A percentile compares a stretch with the other conserved stretches of the same genome.
These are phyloP conservation scores for Pythium biforme DNA, from an alignment of 352 stramenopile species.

Conservation along the genomic window DNA sequence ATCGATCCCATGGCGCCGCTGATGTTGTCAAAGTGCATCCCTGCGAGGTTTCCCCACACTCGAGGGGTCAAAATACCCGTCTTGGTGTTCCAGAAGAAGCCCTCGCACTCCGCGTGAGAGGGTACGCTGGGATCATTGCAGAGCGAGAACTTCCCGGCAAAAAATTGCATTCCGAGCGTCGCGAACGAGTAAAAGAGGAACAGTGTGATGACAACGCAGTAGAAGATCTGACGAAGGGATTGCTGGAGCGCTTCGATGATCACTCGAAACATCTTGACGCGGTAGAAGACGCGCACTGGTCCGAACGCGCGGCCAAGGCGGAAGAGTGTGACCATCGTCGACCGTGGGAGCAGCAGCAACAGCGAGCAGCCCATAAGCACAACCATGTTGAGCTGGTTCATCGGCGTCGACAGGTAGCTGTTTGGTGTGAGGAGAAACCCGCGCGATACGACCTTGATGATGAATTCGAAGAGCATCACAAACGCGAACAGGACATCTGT, in stretches of 20 bases:
- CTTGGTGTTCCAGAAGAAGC: slow-evolving; percentile 60
- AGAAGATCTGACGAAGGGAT: slow-evolving; percentile 76
- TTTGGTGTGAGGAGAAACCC: slow-evolving; percentile 78
- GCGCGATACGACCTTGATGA: slow-evolving; percentile 76
- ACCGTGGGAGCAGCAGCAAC: slow-evolving; percentile 69
- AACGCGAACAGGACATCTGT: slow-evolving; percentile 70
- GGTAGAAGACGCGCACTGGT: slow-evolving; percentile 83
- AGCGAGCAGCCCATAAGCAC: slow-evolving; percentile 76
- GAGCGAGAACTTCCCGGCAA: slow-evolving; percentile 72
- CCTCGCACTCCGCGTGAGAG: slow-evolving; percentile 47
- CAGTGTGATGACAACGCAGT: slow-evolving; percentile 71
- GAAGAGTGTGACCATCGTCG: slow-evolving; percentile 73
- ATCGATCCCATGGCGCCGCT: slow-evolving; percentile 70
- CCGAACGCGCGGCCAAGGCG: slow-evolving; percentile 74
- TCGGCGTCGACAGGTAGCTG: slow-evolving; percentile 78
- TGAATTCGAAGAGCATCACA: slow-evolving; percentile 81
- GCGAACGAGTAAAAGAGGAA: slow-evolving; percentile 87
- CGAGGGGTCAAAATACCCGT: slow-evolving; percentile 60
- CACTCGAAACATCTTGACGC: slow-evolving; percentile 81
- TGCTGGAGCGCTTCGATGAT: slow-evolving; percentile 82
- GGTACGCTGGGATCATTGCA: slow-evolving; percentile 73
- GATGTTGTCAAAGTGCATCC: slow-evolving; percentile 86
- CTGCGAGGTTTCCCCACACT: slow-evolving; percentile 76
- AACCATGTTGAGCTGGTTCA: slow-evolving; percentile 86
- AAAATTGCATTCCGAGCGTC: slow-evolving; percentile 85